phyloP scores from a whole-genome alignment of 1,284 basidiomycete species.

The Gomphus sp. region DNA sequence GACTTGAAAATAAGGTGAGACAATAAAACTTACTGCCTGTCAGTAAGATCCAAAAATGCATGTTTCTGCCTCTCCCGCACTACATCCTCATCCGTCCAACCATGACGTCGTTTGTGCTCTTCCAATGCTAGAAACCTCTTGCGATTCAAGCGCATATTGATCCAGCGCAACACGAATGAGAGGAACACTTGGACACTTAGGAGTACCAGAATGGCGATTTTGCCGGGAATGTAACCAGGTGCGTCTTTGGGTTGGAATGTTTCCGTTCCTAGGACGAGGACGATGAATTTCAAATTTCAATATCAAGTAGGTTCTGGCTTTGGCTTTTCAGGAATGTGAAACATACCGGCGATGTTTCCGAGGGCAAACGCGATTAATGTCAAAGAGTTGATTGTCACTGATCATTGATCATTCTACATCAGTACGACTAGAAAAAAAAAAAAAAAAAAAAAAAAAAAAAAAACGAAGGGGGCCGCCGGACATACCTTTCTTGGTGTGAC shows the following conservation, averaged over 20 bases:
- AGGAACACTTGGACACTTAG: conserved; percentile 43
- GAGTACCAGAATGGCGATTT: conserved; percentile 51
- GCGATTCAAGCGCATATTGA: conserved; percentile 47
- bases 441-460: too few species aligned
- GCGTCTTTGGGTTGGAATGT: conserved; percentile 57
- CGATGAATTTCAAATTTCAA: not conserved
- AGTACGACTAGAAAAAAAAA: too few species aligned
- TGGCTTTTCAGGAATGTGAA: not conserved
- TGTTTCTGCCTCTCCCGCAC: conserved; percentile 45
- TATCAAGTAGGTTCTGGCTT: too few species aligned
- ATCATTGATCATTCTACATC: not conserved
- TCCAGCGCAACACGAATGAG: conserved; percentile 41
- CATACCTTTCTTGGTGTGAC: conserved; percentile 54
- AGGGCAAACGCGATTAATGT: conserved; percentile 48
- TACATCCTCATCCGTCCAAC: conserved; percentile 50
- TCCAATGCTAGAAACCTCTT: conserved; percentile 36
- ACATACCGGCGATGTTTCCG: conserved; percentile 29
- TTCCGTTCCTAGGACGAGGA: conserved; percentile 32
- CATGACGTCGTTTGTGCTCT: conserved; percentile 33
- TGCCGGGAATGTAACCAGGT: conserved; percentile 53
- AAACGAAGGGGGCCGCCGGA: not conserved
- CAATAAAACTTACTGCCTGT: conserved; percentile 37
- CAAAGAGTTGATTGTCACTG: conserved; percentile 50
- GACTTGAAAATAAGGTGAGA: not conserved
- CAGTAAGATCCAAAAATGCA: conserved; percentile 57